Base-by-base conservation (phyloP, 345 rosid species). In the Clarkia xantiana region DNA sequence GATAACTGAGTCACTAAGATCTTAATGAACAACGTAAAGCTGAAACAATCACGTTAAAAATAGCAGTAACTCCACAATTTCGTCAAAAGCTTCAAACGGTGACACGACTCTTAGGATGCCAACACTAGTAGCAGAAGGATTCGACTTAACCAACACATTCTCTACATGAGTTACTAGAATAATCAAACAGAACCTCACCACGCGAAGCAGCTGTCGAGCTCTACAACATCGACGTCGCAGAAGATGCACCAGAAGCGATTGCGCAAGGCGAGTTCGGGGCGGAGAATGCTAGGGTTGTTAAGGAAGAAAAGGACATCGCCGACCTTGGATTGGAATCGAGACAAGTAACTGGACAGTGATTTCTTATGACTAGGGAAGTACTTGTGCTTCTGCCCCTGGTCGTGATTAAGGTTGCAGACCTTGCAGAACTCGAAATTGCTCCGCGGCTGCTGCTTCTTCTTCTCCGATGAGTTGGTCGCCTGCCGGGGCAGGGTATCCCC, bases 181-280 rank as follows among this genome's bases (percentile, higher is more conserved):
- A 45, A 2, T 7, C 15, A 47, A 40, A 17, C 38, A 42, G 49
- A 29, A 12, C 3, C 61, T 58, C 68, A 86, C 93, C 93, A 81
- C 47, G 85, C 82, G 18, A 86, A 78, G 60, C 73, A 69, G 74
- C 86, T 82, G 23, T 62, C 73, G 15, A 62, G 56, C 67, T 87
- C 98, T 40, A 60, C 65, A 15, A 87, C 52, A 44, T 82, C 94
- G 42, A 54, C 40, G 23, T 82, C 95, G 53, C 99, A 91, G 74
- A 86, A 75, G 67, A 80, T 76, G 65, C 91, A 82, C 95, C 96
- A 78, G 38, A 84, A 63, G 53, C 90, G 78, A 64, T 75, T 76
- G 39, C 64, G 72, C 36, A 77, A 74, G 51, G 79, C 71, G 59
- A 63, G 72, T 42, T 79, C 80, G 9, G 80, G 69, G 16, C 69